Evolutionary conservation across 306 rosid species (phyloP), one percentile per base, ranked within the genome.

Genomic region (Datisca glomerata): DNA sequence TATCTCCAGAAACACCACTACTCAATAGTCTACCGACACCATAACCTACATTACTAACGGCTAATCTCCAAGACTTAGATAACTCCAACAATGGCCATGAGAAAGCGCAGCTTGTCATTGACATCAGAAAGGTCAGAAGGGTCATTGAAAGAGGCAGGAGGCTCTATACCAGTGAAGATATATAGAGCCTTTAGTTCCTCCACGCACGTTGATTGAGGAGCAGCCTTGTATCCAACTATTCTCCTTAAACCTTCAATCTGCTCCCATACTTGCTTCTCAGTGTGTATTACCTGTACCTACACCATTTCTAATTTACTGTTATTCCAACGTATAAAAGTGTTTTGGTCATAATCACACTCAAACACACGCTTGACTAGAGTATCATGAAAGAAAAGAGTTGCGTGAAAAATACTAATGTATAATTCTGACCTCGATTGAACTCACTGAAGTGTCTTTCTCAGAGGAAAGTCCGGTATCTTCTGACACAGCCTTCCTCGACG

Each of bases 31-130:
- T 0, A 4, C n/a, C 36, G n/a, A 12, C n/a, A 14, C 36, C 9
- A 31, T 14, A 8, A 31, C 36, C 9, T 31, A 31, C n/a, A 8
- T 8, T 31, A 12, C n/a, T 2, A 31, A 31, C 36, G 9, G 36
- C n/a, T 4, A 11, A 8, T 31, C 36, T 31, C 9, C 10, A 31
- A 31, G 35, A 29, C 18, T n/a, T 57, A 56, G 55, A 74, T 77
- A 12, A 83, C 65, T 53, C 95, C 95, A 24, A 83, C 67, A 6
- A 89, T 66, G 69, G 93, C 61, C 95, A 67, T 77, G 60, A 89
- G 95, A 46, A 77, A 58, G 24, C 60, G 75, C 36, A 83, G 80
- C 18, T 63, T 72, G 41, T 59, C 51, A 43, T 48, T 44, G 16
- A 84, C 41, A 38, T 74, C 70, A 5, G 41, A 44, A 1, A 52